Base-by-base conservation (phyloP, 164 flowering plant genomes). In the Tetrastigma voinierianum region DNA sequence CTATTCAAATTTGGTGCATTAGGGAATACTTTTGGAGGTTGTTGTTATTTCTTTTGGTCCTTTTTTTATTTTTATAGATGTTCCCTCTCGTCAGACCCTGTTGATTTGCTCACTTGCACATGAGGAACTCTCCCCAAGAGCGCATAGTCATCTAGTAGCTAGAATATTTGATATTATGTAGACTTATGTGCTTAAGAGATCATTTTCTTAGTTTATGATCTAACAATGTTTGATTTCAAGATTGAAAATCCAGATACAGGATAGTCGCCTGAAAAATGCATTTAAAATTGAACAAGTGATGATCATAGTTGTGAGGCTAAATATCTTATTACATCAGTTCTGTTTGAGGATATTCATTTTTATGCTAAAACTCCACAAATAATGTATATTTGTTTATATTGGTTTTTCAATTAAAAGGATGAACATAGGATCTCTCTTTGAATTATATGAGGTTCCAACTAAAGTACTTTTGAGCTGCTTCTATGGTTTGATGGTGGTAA, bases 1-100 rank as follows among this genome's bases (percentile, higher is more conserved):
- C 46, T 46, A 14, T 19, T 56, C 23, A 65, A 5, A 19, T 59
- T 65, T 67, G 56, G n/a, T 15, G 15, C 45, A 13, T 47, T 9
- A 15, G 47, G n/a, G 63, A 58, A 46, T 32, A 17, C 20, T 51
- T 61, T 43, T 66, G 21, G 10, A 43, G 20, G n/a, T 3, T 44
- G n/a, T 57, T n/a, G 44, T 44, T 57, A 24, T 17, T 63, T 62
- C 40, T 10, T 46, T 25, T 45, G 17, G n/a, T 64, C 55, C 23
- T 64, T n/a, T 7, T 32, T 32, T 32, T 32, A 32, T 32, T 32
- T 32, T 32, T 32, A 32, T 32, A 32, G 40, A 32, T 32, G 40
- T 32, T 2, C 40, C 40, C 40, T 32, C 40, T 32, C 40, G 40
- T 32, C 40, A 32, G 40, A 32, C 40, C 5, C 40, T 3, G 6